phyloP scores from a whole-genome alignment of 805 yeast genomes.

The Yamadazyma paraphyllophila region DNA sequence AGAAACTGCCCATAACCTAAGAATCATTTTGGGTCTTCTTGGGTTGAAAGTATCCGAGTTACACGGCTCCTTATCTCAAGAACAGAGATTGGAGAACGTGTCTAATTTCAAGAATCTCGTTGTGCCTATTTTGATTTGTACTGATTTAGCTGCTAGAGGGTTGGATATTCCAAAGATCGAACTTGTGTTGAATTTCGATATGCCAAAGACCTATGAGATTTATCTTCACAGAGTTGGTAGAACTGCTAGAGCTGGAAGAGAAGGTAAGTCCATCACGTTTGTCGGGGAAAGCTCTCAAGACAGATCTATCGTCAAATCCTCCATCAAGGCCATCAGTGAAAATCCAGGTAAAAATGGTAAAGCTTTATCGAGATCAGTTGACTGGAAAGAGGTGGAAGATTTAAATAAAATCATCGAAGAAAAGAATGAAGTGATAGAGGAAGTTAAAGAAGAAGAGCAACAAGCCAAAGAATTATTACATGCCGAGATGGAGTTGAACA shows the following conservation, averaged over 20 bases:
- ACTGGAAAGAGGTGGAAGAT: slow-evolving; percentile 81
- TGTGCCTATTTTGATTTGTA: slow-evolving; percentile 89
- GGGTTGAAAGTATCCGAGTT: slow-evolving; percentile 78
- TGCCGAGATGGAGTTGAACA: slow-evolving; percentile 88
- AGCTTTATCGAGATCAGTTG: slow-evolving; percentile 87
- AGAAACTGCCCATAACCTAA: slow-evolving; percentile 82
- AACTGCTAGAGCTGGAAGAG: slow-evolving; percentile 98
- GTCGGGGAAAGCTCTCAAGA: slow-evolving; percentile 92
- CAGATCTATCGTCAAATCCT: slow-evolving; percentile 86
- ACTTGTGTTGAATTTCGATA: slow-evolving; percentile 88
- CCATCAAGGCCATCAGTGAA: slow-evolving; percentile 63
- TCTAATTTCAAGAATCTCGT: slow-evolving; percentile 76
- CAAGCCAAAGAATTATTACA: slow-evolving; percentile 78
- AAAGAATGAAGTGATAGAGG: slow-evolving; percentile 62
- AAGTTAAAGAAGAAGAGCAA: slow-evolving; percentile 83
- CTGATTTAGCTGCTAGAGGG: slow-evolving; percentile 99
- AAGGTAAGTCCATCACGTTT: slow-evolving; percentile 88
- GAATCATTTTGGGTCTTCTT: slow-evolving; percentile 70
- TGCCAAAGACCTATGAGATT: slow-evolving; percentile 90
- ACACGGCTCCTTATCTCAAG: slow-evolving; percentile 84
- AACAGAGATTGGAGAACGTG: slow-evolving; percentile 85
- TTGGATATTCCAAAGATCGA: slow-evolving; percentile 98
- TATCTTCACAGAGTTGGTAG: slow-evolving; percentile 98
- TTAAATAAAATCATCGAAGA: slow-evolving; percentile 59
- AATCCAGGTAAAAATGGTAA: slow-evolving; percentile 41